Evolutionary conservation across 1,284 basidiomycete species (phyloP).

Genomic region (Trichosporon sp.): DNA sequence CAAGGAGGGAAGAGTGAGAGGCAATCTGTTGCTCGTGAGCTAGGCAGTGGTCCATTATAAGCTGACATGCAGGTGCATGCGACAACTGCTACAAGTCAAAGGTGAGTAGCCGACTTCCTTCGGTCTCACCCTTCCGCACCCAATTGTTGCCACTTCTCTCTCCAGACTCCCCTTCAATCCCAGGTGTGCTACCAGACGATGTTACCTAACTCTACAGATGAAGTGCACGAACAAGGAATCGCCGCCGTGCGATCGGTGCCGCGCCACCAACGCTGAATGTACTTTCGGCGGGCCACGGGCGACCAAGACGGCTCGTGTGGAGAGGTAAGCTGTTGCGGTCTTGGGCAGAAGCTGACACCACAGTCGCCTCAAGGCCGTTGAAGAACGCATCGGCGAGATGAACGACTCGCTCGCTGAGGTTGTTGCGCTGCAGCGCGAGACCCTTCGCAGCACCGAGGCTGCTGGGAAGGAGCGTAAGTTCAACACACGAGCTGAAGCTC

Average conservation of each 20-base stretch:
- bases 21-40: neutral
- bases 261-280: conserved; percentile 71
- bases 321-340: conserved; percentile 63
- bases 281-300: conserved; percentile 89
- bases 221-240: conserved; percentile 70
- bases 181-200: neutral
- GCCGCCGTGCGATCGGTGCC: conserved; percentile 57
- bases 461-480: conserved; percentile 36
- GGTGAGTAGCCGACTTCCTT: neutral
- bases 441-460: conserved; percentile 50
- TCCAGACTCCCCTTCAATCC: neutral
- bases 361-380: conserved; percentile 82
- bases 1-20: neutral
- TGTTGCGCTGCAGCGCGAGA: conserved; percentile 62
- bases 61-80: conserved; percentile 2
- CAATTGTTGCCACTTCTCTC: neutral
- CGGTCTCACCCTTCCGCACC: neutral
- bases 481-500: neutral
- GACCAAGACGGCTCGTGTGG: conserved; percentile 66
- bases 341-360: neutral
- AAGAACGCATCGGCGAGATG: conserved; percentile 75
- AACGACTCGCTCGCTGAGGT: conserved; percentile 77
- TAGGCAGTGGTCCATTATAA: neutral
- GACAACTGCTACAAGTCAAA: conserved; percentile 15
- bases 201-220: conserved; percentile 60